Base-by-base conservation (phyloP, 306 rosid species). In the Corylus americana region DNA sequence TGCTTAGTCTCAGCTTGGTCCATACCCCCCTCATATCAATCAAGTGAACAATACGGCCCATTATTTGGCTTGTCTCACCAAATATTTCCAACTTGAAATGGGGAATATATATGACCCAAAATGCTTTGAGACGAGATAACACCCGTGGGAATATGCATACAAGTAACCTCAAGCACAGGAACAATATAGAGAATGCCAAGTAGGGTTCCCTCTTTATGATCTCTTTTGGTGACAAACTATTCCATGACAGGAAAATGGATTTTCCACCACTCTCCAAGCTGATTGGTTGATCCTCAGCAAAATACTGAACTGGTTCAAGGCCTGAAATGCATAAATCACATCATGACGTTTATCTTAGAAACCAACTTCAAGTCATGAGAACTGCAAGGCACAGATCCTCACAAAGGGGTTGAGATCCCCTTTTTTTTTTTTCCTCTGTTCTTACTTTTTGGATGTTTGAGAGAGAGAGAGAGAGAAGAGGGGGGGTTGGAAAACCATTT, bases 51-150 rank as follows among this genome's bases (percentile, higher is more conserved):
- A 91, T 77, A 14, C 82, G 86, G 35, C 86, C 92, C 78, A 93
- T 81, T 51, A 85, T 82, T 73, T 88, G 93, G 77, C 91, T 88
- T 4, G 93, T 88, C 88, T 90, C 97, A 8, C 97, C 93, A 44
- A 90, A 84, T 76, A 88, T 79, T 85, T 90, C 92, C 92, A 91
- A 44, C 75, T 89, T 90, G 71, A 90, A 79, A 74, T 86, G 97
- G 42, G 92, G 89, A 74, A 78, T 75, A 67, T 71, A 80, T 35
- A 83, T 84, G 75, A 76, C 83, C 85, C 90, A 89, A 82, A 87
- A 82, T 53, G 88, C 83, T 82, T 74, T 84, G 74, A 93, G 78
- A 55, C 39, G 81, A 44, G 70, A 11, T 64, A 86, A 58, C 3
- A 84, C 80, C 72, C 20, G 54, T 4, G 90, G 97, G 66, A 89